Percentiles rank a stretch among this genome's conserved stretches.
These are phyloP conservation scores for Massospora cicadina DNA, from an alignment of 371 early-diverging fungal species.

Conservation along the genomic window DNA sequence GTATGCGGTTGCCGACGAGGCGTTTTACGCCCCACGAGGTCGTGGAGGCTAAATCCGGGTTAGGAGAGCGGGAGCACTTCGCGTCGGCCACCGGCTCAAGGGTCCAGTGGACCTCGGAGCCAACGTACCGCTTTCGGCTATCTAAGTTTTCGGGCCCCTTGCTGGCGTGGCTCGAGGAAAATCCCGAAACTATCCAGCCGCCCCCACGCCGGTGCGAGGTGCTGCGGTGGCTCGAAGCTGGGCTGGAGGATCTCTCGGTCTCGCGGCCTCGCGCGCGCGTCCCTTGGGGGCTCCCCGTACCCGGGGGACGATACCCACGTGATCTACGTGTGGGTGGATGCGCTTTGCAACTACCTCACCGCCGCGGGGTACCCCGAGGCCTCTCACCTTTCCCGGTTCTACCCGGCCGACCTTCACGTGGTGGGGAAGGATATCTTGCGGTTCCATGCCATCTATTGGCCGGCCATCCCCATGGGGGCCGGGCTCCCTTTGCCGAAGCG, in stretches of 20 bases:
- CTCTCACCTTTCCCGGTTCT: slow-evolving; percentile 6
- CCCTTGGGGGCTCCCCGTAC: slow-evolving; percentile 87
- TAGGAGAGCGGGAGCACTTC: background rate
- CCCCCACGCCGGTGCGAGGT: slow-evolving; percentile 37
- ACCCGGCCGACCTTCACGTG: background rate
- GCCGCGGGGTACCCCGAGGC: slow-evolving; percentile 65
- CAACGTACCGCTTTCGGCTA: slow-evolving; percentile 82
- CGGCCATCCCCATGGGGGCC: slow-evolving; percentile 82
- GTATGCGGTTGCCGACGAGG: slow-evolving; percentile 93
- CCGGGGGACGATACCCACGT: slow-evolving; percentile 73
- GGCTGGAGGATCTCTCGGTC: slow-evolving; percentile 60
- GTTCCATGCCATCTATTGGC: slow-evolving; percentile 93
- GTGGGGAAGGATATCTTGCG: slow-evolving; percentile 86
- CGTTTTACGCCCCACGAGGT: slow-evolving; percentile 67
- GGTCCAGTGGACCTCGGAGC: slow-evolving; percentile 81
- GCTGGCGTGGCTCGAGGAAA: slow-evolving; percentile 42
- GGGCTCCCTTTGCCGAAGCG: slow-evolving; percentile 51
- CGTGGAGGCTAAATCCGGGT: slow-evolving; percentile 23
- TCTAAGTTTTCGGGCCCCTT: slow-evolving; percentile 38
- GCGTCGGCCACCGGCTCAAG: slow-evolving; percentile 55
- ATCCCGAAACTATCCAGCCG: slow-evolving; percentile 51
- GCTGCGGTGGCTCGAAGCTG: slow-evolving; percentile 26
- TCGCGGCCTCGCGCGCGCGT: slow-evolving; percentile 63
- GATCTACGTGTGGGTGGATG: slow-evolving; percentile 95
- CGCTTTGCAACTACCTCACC: slow-evolving; percentile 82